Percentiles rank a stretch among this genome's conserved stretches.
These are phyloP conservation scores for Fomitiporia mediterranea DNA, from an alignment of 1,284 basidiomycete species.

Conservation along the genomic window DNA sequence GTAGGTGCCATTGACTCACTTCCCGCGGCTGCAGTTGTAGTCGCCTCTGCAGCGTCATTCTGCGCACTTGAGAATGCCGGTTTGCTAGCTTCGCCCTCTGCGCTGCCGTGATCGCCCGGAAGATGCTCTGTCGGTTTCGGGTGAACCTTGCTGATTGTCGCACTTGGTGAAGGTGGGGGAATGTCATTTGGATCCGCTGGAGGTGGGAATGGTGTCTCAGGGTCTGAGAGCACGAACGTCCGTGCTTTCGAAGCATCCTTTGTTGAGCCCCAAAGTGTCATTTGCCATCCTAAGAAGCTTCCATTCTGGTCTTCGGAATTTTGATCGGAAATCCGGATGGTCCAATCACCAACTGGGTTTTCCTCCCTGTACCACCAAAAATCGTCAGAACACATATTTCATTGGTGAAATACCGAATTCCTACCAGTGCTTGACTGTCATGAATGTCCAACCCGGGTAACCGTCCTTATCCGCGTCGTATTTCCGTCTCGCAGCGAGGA, in stretches of 20 bases:
- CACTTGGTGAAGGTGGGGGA: constrained; percentile 29
- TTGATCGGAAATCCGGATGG: constrained; percentile 79
- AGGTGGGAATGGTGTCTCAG: constrained; percentile 55
- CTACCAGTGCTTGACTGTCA: constrained; percentile 97
- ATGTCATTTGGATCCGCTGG: constrained; percentile 32
- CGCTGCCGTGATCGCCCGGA: constrained; percentile 76
- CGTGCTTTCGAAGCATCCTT: constrained; percentile 68
- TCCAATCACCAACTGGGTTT: constrained; percentile 91
- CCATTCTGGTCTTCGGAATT: constrained; percentile 58
- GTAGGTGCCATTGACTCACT: constrained; percentile 46
- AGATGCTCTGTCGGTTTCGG: constrained; percentile 87
- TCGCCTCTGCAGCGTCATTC: constrained; percentile 26
- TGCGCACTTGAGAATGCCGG: constrained; percentile 27
- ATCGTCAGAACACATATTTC: neutral
- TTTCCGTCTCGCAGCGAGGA: constrained; percentile 72
- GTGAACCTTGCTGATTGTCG: constrained; percentile 55
- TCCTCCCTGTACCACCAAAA: constrained; percentile 82
- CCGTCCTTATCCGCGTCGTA: constrained; percentile 71
- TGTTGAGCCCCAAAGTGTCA: constrained; percentile 91
- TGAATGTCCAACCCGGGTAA: constrained; percentile 94
- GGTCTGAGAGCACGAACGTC: constrained; percentile 58
- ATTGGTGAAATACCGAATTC: constrained; percentile 23
- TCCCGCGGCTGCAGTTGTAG: constrained; percentile 26
- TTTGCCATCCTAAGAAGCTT: constrained; percentile 86
- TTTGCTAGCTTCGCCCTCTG: constrained; percentile 62